These are phyloP conservation scores for Amyloporia xantha DNA, from an alignment of 768 basidiomycete genomes.

Conservation along the genomic window DNA sequence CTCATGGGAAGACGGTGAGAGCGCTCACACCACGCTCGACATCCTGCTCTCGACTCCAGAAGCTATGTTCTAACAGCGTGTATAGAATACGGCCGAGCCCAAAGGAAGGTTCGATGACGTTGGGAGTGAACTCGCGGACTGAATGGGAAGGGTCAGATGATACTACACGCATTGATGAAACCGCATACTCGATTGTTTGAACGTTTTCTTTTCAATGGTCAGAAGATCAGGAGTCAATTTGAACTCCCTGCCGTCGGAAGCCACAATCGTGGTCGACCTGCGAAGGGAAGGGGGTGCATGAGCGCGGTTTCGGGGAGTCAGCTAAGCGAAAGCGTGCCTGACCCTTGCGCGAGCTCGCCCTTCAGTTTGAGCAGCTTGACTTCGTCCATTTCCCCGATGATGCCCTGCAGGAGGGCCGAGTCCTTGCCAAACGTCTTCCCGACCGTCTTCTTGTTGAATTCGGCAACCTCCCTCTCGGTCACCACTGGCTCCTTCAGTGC, in stretches of 20 bases:
- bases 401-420: constrained; percentile 55
- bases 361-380: constrained; percentile 58
- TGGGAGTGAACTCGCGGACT: constrained; percentile 95
- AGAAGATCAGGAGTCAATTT: constrained; percentile 66
- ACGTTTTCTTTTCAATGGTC: constrained; percentile 73
- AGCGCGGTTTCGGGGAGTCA: background rate
- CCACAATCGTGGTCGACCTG: constrained; percentile 50
- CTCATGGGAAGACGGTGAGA: constrained; percentile 7
- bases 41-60: constrained; percentile 92
- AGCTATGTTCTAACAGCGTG: constrained; percentile 89
- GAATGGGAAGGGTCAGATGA: constrained; percentile 23
- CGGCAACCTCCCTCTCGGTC: constrained; percentile 69
- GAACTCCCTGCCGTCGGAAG: constrained; percentile 60
- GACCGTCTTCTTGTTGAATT: constrained; percentile 82
- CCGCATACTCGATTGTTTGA: constrained; percentile 77
- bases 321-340: background rate
- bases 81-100: constrained; percentile 96
- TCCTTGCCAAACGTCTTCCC: constrained; percentile 89
- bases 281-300: no score
- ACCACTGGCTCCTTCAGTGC: constrained; percentile 81
- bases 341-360: constrained; percentile 72
- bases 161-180: constrained; percentile 10
- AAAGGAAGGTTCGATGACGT: constrained; percentile 98
- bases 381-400: constrained; percentile 63
- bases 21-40: constrained; percentile 78